Conservation (phyloP, 2,329 filamentous ascomycete genomes). For the Trichoderma gracile region DNA sequence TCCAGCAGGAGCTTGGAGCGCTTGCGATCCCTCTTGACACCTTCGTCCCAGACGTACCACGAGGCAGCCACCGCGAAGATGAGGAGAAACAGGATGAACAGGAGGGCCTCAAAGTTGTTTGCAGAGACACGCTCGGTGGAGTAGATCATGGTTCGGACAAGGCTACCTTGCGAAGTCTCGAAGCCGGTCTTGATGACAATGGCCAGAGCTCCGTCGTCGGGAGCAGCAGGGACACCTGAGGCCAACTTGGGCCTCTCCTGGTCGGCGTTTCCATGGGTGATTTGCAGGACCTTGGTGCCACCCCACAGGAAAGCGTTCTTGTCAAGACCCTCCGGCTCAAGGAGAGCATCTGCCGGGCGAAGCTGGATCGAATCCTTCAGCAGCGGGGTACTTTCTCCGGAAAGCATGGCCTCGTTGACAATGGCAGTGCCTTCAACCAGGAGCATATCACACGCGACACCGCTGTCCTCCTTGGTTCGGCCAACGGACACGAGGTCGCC, state of each 20-base stretch:
- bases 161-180: conserved; percentile 95
- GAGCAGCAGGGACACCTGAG: conserved; percentile 78
- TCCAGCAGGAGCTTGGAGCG: conserved; percentile 95
- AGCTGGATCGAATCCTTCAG: conserved; percentile 95
- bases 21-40: conserved; percentile 91
- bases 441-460: conserved; percentile 96
- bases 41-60: conserved; percentile 99
- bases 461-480: conserved; percentile 93
- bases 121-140: conserved; percentile 98
- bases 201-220: conserved; percentile 91
- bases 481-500: conserved; percentile 91
- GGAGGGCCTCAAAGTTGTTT: conserved; percentile 92
- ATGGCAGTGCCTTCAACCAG: conserved; percentile 93
- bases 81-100: conserved; percentile 95
- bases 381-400: conserved; percentile 93
- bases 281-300: conserved; percentile 94
- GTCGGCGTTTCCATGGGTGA: conserved; percentile 81
- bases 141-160: conserved; percentile 99
- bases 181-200: conserved; percentile 97
- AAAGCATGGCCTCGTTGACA: conserved; percentile 99
- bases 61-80: conserved; percentile 96
- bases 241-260: conserved; percentile 70
- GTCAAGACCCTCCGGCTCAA: conserved; percentile 89
- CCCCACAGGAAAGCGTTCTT: conserved; percentile 97
- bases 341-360: conserved; percentile 73